Evolutionary conservation across 352 stramenopile species (phyloP), one percentile per base, ranked within the genome.

Genomic region (Phytophthora sojae): DNA sequence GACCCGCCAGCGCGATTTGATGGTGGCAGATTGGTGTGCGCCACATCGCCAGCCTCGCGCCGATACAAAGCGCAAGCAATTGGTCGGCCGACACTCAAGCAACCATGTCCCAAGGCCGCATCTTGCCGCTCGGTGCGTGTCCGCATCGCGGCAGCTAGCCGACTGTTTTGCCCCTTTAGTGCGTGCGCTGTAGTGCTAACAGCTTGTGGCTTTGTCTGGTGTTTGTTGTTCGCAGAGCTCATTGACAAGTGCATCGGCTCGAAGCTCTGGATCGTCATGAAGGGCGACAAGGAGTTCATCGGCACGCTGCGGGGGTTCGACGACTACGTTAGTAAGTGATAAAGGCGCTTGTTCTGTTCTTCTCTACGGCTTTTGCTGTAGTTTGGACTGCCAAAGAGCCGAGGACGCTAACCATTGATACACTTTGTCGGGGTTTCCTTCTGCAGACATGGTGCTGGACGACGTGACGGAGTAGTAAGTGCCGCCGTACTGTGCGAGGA

Each of bases 201-300:
- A 11, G 9, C 21, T 7, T 50, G 4, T 63, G 1, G 8, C 7
- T 2, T 64, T 35, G 39, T 19, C 2, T 8, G 52, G 5, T 35
- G 30, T 11, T 30, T 25, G 54, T 17, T 25, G 25, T 6, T 9
- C 17, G 32, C 61, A 97, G 98, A 99, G 86, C 83, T 99, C 30
- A 99, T 99, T 67, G 98, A 99, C 86, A 99, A 99, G 78, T 99
- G 98, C 79, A 99, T 99, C 68, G 98, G 98, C 54, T 99, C 95
- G 15, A 90, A 94, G 61, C 94, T 99, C 54, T 99, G 97, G 98
- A 99, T 99, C 73, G 96, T 99, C 73, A 99, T 99, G 97, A 98
- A 99, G 78, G 97, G 97, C 47, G 91, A 98, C 77, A 98, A 99
- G 77, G 96, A 99, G 76, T 93, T 99, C 67, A 72, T 98, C 25